A percentile compares a stretch with the other conserved stretches of the same genome.
Evolutionary conservation across 2,329 filamentous ascomycete genomes (phyloP).

Genomic region (Neopestalotiopsis sp.): DNA sequence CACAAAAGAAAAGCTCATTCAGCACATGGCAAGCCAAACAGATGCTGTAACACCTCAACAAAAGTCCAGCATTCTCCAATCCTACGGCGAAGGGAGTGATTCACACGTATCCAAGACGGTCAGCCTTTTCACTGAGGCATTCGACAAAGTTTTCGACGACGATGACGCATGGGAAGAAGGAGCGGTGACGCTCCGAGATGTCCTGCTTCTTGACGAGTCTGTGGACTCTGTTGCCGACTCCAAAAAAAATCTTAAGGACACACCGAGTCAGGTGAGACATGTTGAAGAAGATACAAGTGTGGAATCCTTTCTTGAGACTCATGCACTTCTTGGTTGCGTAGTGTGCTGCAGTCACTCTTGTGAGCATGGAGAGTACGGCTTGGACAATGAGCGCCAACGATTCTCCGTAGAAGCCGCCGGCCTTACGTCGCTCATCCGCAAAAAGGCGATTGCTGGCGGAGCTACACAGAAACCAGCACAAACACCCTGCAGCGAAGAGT

Average conservation of each 20-base stretch:
- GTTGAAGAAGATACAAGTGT: constrained; percentile 43
- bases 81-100: constrained; percentile 47
- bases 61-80: constrained; percentile 55
- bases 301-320: constrained; percentile 57
- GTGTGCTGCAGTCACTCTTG: constrained; percentile 65
- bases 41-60: constrained; percentile 59
- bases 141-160: constrained; percentile 58
- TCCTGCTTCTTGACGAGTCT: constrained; percentile 57
- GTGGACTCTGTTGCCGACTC: constrained; percentile 59
- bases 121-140: constrained; percentile 59
- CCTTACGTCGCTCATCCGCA: constrained; percentile 38
- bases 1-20: constrained; percentile 57
- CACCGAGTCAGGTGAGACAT: constrained; percentile 37
- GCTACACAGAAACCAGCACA: constrained; percentile 38
- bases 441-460: constrained; percentile 28
- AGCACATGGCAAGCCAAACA: constrained; percentile 54
- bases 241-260: constrained; percentile 57
- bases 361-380: constrained; percentile 64
- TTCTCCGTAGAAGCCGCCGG: constrained; percentile 55
- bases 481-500: constrained; percentile 41
- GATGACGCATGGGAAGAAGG: constrained; percentile 35
- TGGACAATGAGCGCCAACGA: constrained; percentile 56
- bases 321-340: constrained; percentile 61
- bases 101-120: constrained; percentile 50
- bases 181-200: constrained; percentile 54